Percentiles rank a stretch among this genome's conserved stretches.
Evolutionary conservation across 129 eudicot species (phyloP).

Genomic region (Cynara cardunculus): DNA sequence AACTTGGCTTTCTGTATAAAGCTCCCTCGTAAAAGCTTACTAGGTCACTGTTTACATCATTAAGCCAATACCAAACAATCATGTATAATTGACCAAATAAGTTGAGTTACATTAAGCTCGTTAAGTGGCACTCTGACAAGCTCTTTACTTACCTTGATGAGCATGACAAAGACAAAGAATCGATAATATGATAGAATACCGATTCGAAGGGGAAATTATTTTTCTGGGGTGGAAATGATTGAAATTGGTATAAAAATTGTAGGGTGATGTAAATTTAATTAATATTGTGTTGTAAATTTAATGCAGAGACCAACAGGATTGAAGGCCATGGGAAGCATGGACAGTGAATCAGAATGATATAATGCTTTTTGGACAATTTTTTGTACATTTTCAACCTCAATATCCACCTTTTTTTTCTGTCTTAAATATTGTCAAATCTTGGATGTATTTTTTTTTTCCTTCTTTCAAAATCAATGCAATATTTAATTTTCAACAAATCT

Average conservation of each 20-base stretch:
- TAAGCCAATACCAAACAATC: no score
- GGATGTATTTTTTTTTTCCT: background rate
- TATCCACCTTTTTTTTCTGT: background rate
- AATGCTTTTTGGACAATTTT: background rate
- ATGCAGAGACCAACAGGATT: constrained; percentile 66
- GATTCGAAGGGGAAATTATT: no score
- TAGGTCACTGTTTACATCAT: no score
- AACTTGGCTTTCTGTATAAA: no score
- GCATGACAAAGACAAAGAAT: no score
- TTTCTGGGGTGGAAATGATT: no score
- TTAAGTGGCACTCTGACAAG: no score
- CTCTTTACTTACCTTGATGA: no score
- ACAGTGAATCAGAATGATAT: constrained; percentile 59
- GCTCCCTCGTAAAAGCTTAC: no score
- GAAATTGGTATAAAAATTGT: background rate
- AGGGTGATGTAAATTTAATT: background rate
- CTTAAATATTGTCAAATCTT: background rate
- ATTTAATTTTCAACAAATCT: background rate
- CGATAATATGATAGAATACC: no score
- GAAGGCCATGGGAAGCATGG: constrained; percentile 71
- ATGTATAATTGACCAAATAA: no score
- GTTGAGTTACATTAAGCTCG: no score
- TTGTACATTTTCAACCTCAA: constrained; percentile 21
- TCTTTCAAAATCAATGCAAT: background rate
- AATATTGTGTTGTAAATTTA: background rate